Base-by-base conservation (phyloP, 805 yeast species). In the Kuraishia borneana region DNA sequence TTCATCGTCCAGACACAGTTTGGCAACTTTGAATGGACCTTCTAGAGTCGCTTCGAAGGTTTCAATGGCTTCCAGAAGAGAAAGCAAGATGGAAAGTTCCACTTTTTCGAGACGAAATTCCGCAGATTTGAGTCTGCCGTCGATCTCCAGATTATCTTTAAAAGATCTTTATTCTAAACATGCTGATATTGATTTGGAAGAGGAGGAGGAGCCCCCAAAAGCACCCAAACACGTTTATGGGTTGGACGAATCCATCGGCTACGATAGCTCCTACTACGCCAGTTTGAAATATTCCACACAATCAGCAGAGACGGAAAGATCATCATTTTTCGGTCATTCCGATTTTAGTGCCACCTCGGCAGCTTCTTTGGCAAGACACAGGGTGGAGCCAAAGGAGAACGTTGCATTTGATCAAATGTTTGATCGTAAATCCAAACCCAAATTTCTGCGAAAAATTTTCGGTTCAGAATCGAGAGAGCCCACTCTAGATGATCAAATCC, bases 321-420 rank as follows among this genome's bases (percentile, higher is more conserved):
- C 75, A 1, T 65, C 71, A 10, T 65, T 61, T 34, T 59, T 72
- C 48, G 68, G 70, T 2, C 65, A 63, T 36, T 77, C 87, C 23
- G 92, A 83, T 51, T 68, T 82, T 41, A 81, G 92, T 58, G 95
- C 95, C 4, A 82, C 95, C 0, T 79, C 92, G 41, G 94, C 95
- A 1, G 94, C 94, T 0, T 82, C 94, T 21, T 75, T 76, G 38
- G 75, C 77, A 31, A 69, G 94, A 47, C 94, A 84, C 51, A 79
- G 49, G 52, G 35, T 36, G 5, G 29, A 40, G 21, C 47, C 46
- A 17, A 45, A 50, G 33, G 39, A 46, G 23, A n/a, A n/a, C n/a
- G 55, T 48, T 4, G 37, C 63, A 5, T 52, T 69, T 48, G 64
- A 59, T 31, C 44, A 62, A 5, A 50, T 70, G 12, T 60, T 68